Percentiles rank a stretch among this genome's conserved stretches.
Conservation (phyloP, 352 stramenopile genomes). For the Globisporangium barbulae region DNA sequence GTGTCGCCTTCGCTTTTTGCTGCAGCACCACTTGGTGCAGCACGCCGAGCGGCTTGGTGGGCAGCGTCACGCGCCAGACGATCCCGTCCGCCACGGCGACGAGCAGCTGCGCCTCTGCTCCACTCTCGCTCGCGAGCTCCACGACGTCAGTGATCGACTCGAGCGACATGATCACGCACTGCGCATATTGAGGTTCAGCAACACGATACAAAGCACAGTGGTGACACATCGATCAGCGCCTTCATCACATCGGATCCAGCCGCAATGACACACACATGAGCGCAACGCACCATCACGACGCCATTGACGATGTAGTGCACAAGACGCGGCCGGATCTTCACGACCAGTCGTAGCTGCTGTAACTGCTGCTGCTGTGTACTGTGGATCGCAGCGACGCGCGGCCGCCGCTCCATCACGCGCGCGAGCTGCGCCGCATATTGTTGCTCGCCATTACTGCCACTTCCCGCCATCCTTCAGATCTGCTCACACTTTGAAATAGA, state of each 20-base stretch:
- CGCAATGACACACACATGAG: not conserved
- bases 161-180: slow-evolving; percentile 45
- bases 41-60: slow-evolving; percentile 4
- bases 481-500: not conserved
- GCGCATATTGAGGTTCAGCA: not conserved
- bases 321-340: slow-evolving; percentile 42
- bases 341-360: slow-evolving; percentile 19
- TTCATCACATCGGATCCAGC: not conserved
- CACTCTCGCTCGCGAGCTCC: slow-evolving; percentile 12
- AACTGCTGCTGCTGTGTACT: not conserved
- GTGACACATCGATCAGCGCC: not conserved
- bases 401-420: slow-evolving; percentile 34
- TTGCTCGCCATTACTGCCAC: not conserved
- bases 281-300: slow-evolving; percentile 30
- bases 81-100: slow-evolving; percentile 35
- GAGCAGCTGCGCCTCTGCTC: slow-evolving; percentile 20
- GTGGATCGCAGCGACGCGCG: slow-evolving; percentile 24
- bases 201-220: not conserved
- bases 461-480: not conserved
- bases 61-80: slow-evolving; percentile 50
- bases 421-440: slow-evolving; percentile 29
- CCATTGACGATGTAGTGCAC: slow-evolving; percentile 49
- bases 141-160: slow-evolving; percentile 35
- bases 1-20: not conserved
- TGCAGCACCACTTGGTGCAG: slow-evolving; percentile 17